A percentile compares a stretch with the other conserved stretches of the same genome.
phyloP scores from a whole-genome alignment of 495 filamentous ascomycete species.

The Evansstolkia leycettana region DNA sequence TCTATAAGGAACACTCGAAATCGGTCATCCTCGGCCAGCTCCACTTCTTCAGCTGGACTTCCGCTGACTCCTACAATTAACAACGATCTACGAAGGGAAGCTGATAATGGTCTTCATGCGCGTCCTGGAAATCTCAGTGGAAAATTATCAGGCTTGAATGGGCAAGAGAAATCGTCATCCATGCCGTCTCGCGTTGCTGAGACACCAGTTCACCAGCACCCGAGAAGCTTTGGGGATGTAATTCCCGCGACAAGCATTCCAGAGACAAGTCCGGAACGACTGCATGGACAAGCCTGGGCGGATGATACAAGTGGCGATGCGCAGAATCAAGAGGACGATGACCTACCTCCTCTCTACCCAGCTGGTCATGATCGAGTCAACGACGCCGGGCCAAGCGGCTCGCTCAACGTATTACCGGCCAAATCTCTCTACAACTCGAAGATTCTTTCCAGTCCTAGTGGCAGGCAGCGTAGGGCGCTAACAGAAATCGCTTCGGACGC shows the following conservation, averaged over 20 bases:
- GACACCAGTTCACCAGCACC: slow-evolving; percentile 23
- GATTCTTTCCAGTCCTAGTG: slow-evolving; percentile 30
- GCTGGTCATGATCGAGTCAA: slow-evolving; percentile 8
- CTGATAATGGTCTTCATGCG: slow-evolving; percentile 7
- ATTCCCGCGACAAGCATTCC: slow-evolving; percentile 24
- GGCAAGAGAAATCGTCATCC: slow-evolving; percentile 23
- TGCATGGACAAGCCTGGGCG: slow-evolving; percentile 15
- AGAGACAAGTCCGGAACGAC: slow-evolving; percentile 27
- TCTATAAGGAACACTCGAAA: neutral
- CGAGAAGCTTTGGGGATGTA: slow-evolving; percentile 15
- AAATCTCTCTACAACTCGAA: slow-evolving; percentile 18
- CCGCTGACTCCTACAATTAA: slow-evolving; percentile 3
- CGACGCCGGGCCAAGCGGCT: slow-evolving; percentile 13
- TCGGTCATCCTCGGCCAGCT: slow-evolving; percentile 3
- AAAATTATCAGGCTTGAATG: slow-evolving; percentile 2
- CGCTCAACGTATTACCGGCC: slow-evolving; percentile 18
- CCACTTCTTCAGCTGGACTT: slow-evolving; percentile 2
- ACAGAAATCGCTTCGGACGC: slow-evolving; percentile 34
- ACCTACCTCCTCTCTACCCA: slow-evolving; percentile 25
- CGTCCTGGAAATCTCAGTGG: neutral
- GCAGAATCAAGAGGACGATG: slow-evolving; percentile 29
- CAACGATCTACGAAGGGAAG: slow-evolving; percentile 4
- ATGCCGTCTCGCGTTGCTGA: slow-evolving; percentile 30
- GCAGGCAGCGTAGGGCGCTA: slow-evolving; percentile 27
- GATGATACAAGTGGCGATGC: slow-evolving; percentile 15